Evolutionary conservation across 371 early-diverging fungal genomes (phyloP).

Genomic region (Mortierella sp.): DNA sequence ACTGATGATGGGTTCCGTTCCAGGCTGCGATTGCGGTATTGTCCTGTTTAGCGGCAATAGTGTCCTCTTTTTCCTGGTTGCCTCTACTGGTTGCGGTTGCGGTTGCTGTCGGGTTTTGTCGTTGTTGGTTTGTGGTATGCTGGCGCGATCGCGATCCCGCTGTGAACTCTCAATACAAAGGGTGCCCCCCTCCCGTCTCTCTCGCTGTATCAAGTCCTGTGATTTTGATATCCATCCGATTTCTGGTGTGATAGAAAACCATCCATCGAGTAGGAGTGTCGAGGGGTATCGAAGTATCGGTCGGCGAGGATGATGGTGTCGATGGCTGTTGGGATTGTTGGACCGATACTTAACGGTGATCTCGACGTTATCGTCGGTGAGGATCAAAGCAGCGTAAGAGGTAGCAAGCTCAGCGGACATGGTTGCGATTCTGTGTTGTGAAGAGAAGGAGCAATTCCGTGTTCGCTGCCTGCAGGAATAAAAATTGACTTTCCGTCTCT

Average conservation of each 20-base stretch:
- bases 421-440: conserved; percentile 28
- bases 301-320: background rate
- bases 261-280: conserved; percentile 40
- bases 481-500: conserved; percentile 9
- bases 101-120: too few relatives aligned
- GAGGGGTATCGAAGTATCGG: conserved; percentile 15
- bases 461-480: background rate
- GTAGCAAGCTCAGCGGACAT: conserved; percentile 87
- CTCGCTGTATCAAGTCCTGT: too few relatives aligned
- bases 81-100: too few relatives aligned
- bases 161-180: too few relatives aligned
- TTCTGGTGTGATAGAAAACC: conserved; percentile 8
- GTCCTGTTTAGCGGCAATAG: background rate
- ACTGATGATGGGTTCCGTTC: background rate
- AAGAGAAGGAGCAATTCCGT: conserved; percentile 43
- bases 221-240: conserved; percentile 7
- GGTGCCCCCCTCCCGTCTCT: too few relatives aligned
- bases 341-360: conserved; percentile 86
- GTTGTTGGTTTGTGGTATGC: too few relatives aligned
- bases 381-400: conserved; percentile 98
- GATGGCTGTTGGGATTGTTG: conserved; percentile 4
- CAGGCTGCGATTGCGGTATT: background rate
- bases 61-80: background rate
- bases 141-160: too few relatives aligned
- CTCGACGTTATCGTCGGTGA: conserved; percentile 96